phyloP scores from a whole-genome alignment of 257 asterid species.

The Nicotiana attenuata region DNA sequence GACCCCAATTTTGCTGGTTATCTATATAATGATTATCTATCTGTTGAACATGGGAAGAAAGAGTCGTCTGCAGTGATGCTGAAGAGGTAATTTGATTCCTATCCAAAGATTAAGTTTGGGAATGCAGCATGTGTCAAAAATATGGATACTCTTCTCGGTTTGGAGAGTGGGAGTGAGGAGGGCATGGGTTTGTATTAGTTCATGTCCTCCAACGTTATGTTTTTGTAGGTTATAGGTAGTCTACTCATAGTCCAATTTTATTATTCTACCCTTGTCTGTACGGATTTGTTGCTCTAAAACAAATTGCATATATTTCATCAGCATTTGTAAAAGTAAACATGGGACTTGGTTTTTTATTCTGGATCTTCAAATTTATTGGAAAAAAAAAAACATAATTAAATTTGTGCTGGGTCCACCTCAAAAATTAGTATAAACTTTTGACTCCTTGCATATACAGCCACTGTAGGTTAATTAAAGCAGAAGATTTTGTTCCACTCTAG shows the following conservation, averaged over 20 bases:
- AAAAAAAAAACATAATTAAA: background rate
- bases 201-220: background rate
- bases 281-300: background rate
- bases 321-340: background rate
- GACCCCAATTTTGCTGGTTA: conserved; percentile 87
- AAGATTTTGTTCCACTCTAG: background rate
- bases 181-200: background rate
- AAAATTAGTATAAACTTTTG: background rate
- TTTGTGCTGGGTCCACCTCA: background rate
- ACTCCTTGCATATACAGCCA: background rate
- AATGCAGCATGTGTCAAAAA: conserved; percentile 2
- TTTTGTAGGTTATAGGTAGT: background rate
- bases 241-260: background rate
- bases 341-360: background rate
- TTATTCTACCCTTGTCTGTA: background rate
- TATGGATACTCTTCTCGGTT: background rate
- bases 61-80: conserved; percentile 61
- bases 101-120: background rate
- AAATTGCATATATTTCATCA: background rate
- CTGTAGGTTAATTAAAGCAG: background rate
- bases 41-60: conserved; percentile 57
- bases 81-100: conserved; percentile 54
- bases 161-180: background rate
- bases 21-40: conserved; percentile 74
- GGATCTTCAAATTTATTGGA: background rate